phyloP scores from a whole-genome alignment of 192 early-diverging fungal species.

The Umbelopsis sp. region DNA sequence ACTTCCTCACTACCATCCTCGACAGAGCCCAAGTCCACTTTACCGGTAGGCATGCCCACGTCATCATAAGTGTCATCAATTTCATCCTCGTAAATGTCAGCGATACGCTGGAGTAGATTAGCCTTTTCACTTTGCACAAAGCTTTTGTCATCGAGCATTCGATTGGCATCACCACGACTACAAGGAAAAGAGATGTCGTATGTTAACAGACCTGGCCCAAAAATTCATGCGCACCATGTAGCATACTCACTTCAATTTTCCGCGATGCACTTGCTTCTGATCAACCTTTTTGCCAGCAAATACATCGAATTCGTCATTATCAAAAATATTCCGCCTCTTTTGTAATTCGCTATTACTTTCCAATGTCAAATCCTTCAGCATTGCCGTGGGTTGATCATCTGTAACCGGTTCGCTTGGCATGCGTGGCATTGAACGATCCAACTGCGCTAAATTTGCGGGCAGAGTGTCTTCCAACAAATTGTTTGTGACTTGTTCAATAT shows the following conservation, averaged over 20 bases:
- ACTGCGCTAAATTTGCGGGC: slow-evolving; percentile 61
- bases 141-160: slow-evolving; percentile 59
- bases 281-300: slow-evolving; percentile 70
- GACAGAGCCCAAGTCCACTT: slow-evolving; percentile 52
- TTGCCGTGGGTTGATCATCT: slow-evolving; percentile 16
- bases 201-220: neutral
- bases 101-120: slow-evolving; percentile 47
- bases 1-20: slow-evolving; percentile 56
- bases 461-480: slow-evolving; percentile 79
- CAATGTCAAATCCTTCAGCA: neutral
- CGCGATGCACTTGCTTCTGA: slow-evolving; percentile 63
- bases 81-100: slow-evolving; percentile 81
- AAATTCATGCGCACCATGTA: neutral
- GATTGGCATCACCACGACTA: slow-evolving; percentile 47
- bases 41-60: slow-evolving; percentile 60
- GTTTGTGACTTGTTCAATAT: slow-evolving; percentile 76
- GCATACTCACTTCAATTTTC: slow-evolving; percentile 67
- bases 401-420: neutral
- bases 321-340: slow-evolving; percentile 81
- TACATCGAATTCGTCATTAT: slow-evolving; percentile 94
- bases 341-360: slow-evolving; percentile 50
- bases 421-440: slow-evolving; percentile 65
- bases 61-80: slow-evolving; percentile 94
- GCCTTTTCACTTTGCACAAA: slow-evolving; percentile 54
- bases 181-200: neutral